Base-by-base conservation (phyloP, 2,329 filamentous ascomycete species). In the Pleoardoris graminearum region DNA sequence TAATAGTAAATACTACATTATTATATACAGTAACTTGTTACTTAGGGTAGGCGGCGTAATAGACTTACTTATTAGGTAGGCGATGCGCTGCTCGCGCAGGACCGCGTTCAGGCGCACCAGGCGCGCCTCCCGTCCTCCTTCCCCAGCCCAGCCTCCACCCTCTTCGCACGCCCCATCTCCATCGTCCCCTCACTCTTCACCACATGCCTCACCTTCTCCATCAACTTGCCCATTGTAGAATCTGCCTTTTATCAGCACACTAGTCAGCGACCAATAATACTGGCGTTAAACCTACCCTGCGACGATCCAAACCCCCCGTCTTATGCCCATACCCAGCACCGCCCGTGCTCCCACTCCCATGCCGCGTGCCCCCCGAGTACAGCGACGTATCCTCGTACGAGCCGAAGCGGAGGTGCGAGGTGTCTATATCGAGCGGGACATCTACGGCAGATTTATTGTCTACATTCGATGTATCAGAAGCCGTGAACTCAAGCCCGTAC, bases 181-280 rank as follows among this genome's bases (percentile, higher is more conserved):
- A 73, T 74, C 11, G 85, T 51, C 37, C 70, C 73, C 14, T 78
- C 73, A 59, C 76, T 82, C 48, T 78, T 70, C 55, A 86, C 60
- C 44, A 80, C 60, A 11, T 71, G 67, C 7, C 82, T 82, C 5
- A 78, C 79, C 76, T 84, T 85, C 72, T 86, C 81, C 68, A 85
- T 73, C 21, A 85, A 51, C 71, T 82, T 85, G 41, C 83, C 83
- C 19, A 82, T 48, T 14, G 77, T 78, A 45, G 79, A 82, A 63
- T 81, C 78, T 62, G 41, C 33, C 14, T n/a, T 17, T 8, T 17
- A 1, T 25, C 21, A 23, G 27, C 7, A 17, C 46, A 22, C 60
- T 39, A 55, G 48, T 16, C 21, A 14, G n/a, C 29, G 16, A 37
- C n/a, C n/a, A n/a, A n/a, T n/a, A n/a, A n/a, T n/a, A n/a, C n/a